These are phyloP conservation scores for Solanum hybrid DNA, from an alignment of 305 asterid species.

Conservation along the genomic window DNA sequence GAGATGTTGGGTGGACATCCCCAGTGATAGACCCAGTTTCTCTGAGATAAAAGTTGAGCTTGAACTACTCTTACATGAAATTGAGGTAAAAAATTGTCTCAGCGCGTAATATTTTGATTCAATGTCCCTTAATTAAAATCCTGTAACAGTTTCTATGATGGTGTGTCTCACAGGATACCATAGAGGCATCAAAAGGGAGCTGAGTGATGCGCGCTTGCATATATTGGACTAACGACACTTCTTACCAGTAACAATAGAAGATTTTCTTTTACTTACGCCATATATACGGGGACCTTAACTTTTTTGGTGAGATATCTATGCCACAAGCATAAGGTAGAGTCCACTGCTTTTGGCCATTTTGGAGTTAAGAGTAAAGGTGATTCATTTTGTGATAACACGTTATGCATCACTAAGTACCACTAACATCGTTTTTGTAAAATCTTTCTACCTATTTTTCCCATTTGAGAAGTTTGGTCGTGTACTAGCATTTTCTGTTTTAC, in stretches of 20 bases:
- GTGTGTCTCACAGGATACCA: constrained; percentile 1
- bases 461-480: neutral
- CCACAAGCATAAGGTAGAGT: neutral
- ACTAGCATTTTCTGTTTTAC: neutral
- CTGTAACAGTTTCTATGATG: neutral
- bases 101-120: neutral
- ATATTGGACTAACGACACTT: neutral
- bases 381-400: neutral
- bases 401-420: neutral
- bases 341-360: neutral
- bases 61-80: constrained; percentile 46
- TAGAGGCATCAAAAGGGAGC: constrained; percentile 2
- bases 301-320: neutral
- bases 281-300: neutral
- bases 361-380: constrained; percentile 4
- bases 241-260: constrained; percentile 3
- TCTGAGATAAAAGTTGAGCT: constrained; percentile 56
- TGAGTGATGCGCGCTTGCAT: neutral
- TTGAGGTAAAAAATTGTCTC: constrained; percentile 31
- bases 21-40: constrained; percentile 62
- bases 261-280: neutral
- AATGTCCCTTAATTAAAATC: neutral
- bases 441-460: neutral
- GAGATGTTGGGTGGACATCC: constrained; percentile 71
- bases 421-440: neutral